Conservation (phyloP, 768 basidiomycete species). For the Suillus alpinus region DNA sequence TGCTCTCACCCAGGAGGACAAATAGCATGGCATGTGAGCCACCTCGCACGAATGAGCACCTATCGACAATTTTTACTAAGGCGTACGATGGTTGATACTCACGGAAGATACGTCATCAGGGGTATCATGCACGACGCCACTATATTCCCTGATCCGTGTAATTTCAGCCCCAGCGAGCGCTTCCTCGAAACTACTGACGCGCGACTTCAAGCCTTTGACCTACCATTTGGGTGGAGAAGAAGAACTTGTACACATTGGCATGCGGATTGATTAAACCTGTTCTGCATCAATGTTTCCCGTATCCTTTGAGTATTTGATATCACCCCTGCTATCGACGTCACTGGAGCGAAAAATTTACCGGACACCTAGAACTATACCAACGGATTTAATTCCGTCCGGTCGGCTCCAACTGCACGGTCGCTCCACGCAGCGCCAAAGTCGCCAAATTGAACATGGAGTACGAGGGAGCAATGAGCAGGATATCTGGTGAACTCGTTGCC, state of each 20-base stretch:
- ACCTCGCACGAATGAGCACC: slow-evolving; percentile 7
- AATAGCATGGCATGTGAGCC: slow-evolving; percentile 12
- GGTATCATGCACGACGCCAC: slow-evolving; percentile 19
- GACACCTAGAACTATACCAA: slow-evolving; percentile 32
- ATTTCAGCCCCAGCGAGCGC: slow-evolving; percentile 21
- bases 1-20: slow-evolving; percentile 15
- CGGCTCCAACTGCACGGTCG: slow-evolving; percentile 30
- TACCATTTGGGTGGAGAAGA: slow-evolving; percentile 13
- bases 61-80: slow-evolving; percentile 14
- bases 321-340: background rate
- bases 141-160: slow-evolving; percentile 16
- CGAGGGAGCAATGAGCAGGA: background rate
- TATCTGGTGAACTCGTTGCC: background rate
- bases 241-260: slow-evolving; percentile 7
- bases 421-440: slow-evolving; percentile 20
- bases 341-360: slow-evolving; percentile 1
- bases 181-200: slow-evolving; percentile 8
- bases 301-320: slow-evolving; percentile 17
- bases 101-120: slow-evolving; percentile 9
- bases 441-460: background rate
- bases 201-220: slow-evolving; percentile 4
- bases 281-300: slow-evolving; percentile 12
- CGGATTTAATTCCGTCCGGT: slow-evolving; percentile 36
- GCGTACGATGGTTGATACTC: background rate
- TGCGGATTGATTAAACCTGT: too few relatives aligned